phyloP scores from a whole-genome alignment of 306 rosid genomes.

The Quercus variabilis region DNA sequence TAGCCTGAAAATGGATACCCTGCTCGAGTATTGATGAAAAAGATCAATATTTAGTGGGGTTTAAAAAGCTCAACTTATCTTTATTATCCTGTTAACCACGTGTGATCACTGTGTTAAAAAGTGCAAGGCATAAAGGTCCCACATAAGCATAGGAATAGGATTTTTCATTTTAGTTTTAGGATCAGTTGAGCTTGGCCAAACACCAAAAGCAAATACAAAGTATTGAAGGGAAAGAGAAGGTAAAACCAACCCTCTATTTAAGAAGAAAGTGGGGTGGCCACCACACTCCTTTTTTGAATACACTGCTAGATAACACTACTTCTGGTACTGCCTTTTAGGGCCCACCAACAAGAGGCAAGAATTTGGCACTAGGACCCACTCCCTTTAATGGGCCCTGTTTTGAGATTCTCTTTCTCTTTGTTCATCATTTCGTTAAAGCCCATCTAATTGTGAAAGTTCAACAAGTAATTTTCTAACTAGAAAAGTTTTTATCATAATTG shows the following conservation, averaged over 20 bases:
- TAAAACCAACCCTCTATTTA: not conserved
- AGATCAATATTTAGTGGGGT: conserved; percentile 12
- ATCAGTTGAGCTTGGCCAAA: conserved; percentile 41
- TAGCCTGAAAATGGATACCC: conserved; percentile 10
- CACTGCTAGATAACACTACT: conserved; percentile 17
- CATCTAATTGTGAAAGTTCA: not conserved
- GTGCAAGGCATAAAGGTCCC: conserved; percentile 47
- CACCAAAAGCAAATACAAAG: conserved; percentile 11
- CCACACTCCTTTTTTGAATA: conserved; percentile 9
- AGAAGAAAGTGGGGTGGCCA: conserved; percentile 4
- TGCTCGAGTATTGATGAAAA: not conserved
- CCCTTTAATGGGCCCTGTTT: conserved; percentile 18
- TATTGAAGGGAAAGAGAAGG: not conserved
- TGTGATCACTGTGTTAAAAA: conserved; percentile 34
- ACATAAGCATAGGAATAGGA: conserved; percentile 20
- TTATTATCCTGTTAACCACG: conserved; percentile 20
- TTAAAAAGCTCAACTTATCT: conserved; percentile 16
- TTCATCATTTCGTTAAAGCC: conserved; percentile 1
- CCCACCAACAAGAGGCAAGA: conserved; percentile 22
- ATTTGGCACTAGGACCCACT: conserved; percentile 18
- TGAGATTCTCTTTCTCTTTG: conserved; percentile 24
- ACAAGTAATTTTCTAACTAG: not conserved
- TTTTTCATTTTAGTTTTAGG: not conserved
- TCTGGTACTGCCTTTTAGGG: conserved; percentile 12
- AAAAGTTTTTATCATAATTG: not conserved